phyloP scores from a whole-genome alignment of 108 stramenopile species.

The Skeletonema menzelii region DNA sequence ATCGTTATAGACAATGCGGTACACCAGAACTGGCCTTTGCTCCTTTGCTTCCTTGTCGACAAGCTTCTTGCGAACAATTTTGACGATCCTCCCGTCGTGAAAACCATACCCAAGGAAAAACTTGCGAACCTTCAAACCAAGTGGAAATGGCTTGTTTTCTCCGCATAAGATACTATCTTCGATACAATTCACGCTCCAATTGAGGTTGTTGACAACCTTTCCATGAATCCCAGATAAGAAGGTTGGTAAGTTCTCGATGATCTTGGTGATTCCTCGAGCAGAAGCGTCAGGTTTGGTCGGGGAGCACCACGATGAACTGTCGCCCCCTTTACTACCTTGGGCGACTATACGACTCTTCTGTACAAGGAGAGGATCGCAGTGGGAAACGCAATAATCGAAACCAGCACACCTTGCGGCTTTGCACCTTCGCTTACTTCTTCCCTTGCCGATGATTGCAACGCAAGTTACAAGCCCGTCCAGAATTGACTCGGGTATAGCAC shows the following conservation, averaged over 20 bases:
- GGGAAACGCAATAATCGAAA: constrained; percentile 37
- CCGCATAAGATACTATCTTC: constrained; percentile 49
- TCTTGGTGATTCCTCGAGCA: constrained; percentile 4
- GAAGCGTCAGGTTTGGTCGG: background rate
- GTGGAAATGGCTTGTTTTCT: constrained; percentile 35
- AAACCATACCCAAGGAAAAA: constrained; percentile 43
- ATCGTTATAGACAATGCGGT: constrained; percentile 42
- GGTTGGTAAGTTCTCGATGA: constrained; percentile 17
- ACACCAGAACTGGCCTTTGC: constrained; percentile 38
- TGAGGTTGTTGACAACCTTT: constrained; percentile 18
- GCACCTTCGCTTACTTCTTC: constrained; percentile 28
- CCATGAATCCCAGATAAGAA: constrained; percentile 18
- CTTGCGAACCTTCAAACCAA: constrained; percentile 43
- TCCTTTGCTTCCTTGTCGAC: constrained; percentile 17
- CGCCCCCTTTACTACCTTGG: background rate
- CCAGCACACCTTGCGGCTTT: constrained; percentile 20
- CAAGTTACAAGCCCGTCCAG: constrained; percentile 41
- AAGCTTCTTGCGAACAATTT: constrained; percentile 22
- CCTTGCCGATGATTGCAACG: constrained; percentile 10
- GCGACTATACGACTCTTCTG: background rate
- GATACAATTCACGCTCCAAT: constrained; percentile 33
- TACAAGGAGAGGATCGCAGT: constrained; percentile 28
- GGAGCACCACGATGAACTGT: background rate
- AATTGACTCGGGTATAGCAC: constrained; percentile 30
- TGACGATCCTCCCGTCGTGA: constrained; percentile 49